Evolutionary conservation across 2,329 filamentous ascomycete genomes (phyloP).

Genomic region (Teratosphaeria pseudoeucalypti): DNA sequence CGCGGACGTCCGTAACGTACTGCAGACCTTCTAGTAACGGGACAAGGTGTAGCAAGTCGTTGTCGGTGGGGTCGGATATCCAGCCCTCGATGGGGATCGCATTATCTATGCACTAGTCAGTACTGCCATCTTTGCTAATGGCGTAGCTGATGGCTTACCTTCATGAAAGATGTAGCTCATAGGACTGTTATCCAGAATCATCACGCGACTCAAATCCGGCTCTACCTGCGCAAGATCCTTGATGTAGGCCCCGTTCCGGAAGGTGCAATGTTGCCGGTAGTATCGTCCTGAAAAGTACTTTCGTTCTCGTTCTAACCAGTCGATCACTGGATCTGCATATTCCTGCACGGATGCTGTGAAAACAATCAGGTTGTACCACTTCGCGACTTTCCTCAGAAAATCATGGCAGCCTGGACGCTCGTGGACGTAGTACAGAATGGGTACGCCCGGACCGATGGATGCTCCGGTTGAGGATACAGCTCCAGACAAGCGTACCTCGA

Average conservation of each 20-base stretch:
- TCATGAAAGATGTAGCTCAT: conserved; percentile 98
- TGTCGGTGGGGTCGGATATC: conserved; percentile 97
- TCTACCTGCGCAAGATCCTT: conserved; percentile 95
- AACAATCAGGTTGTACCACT: conserved; percentile 95
- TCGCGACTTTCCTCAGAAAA: conserved; percentile 82
- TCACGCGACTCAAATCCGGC: conserved; percentile 92
- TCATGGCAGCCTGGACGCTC: conserved; percentile 96
- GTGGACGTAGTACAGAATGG: conserved; percentile 97
- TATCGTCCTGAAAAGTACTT: conserved; percentile 93
- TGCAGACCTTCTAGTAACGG: conserved; percentile 88
- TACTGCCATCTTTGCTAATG: background rate
- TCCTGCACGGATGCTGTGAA: conserved; percentile 98
- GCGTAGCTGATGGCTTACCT: conserved; percentile 47
- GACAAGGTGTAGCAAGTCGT: conserved; percentile 83
- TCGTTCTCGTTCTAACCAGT: conserved; percentile 93
- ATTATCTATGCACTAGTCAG: conserved; percentile 56
- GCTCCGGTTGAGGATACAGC: conserved; percentile 13
- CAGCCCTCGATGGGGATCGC: conserved; percentile 98
- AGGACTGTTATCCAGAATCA: conserved; percentile 97
- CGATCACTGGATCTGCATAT: conserved; percentile 96
- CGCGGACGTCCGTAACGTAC: conserved; percentile 91
- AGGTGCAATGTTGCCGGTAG: conserved; percentile 95
- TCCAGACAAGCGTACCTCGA: conserved; percentile 56
- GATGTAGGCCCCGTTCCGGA: conserved; percentile 91
- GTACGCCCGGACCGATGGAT: conserved; percentile 69